phyloP scores from a whole-genome alignment of 225 moss, liverwort and hornwort genomes.

The Bryum argenteum region DNA sequence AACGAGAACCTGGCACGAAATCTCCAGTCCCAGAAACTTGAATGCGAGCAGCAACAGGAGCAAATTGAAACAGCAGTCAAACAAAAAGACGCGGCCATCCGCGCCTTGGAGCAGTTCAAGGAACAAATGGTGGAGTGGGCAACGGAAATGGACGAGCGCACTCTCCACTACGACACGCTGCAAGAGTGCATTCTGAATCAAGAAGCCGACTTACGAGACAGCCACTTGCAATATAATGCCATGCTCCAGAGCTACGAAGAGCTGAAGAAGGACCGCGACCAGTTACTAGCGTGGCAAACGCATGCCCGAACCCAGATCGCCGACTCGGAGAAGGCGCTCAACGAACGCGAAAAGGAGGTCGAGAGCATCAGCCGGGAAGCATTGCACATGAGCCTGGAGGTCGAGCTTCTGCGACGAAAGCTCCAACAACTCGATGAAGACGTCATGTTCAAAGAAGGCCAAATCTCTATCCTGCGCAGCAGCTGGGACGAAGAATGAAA shows the following conservation, averaged over 20 bases:
- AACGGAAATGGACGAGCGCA: constrained; percentile 64
- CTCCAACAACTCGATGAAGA: constrained; percentile 64
- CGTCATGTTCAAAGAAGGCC: constrained; percentile 65
- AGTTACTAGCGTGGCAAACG: constrained; percentile 47
- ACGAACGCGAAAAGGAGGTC: constrained; percentile 54
- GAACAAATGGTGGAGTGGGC: constrained; percentile 63
- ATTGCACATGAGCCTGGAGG: constrained; percentile 57
- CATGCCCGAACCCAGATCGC: constrained; percentile 49
- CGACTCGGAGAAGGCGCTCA: constrained; percentile 43
- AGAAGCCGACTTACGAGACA: constrained; percentile 45
- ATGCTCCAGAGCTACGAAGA: constrained; percentile 42
- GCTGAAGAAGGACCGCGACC: constrained; percentile 45
- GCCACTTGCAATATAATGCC: constrained; percentile 35
- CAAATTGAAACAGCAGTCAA: constrained; percentile 33
- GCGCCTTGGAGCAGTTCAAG: constrained; percentile 61
- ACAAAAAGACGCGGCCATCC: constrained; percentile 54
- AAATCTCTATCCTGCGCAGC: constrained; percentile 60
- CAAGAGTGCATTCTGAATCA: constrained; percentile 36
- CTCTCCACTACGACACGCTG: constrained; percentile 38
- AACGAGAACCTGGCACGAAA: constrained; percentile 55
- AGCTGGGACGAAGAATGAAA: constrained; percentile 49
- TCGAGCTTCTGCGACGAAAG: constrained; percentile 56
- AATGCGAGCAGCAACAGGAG: constrained; percentile 37
- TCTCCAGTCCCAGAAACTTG: constrained; percentile 38
- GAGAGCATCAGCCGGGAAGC: constrained; percentile 56